Conservation (phyloP, 192 early-diverging fungal genomes). For the Pilobolus umbonatus region DNA sequence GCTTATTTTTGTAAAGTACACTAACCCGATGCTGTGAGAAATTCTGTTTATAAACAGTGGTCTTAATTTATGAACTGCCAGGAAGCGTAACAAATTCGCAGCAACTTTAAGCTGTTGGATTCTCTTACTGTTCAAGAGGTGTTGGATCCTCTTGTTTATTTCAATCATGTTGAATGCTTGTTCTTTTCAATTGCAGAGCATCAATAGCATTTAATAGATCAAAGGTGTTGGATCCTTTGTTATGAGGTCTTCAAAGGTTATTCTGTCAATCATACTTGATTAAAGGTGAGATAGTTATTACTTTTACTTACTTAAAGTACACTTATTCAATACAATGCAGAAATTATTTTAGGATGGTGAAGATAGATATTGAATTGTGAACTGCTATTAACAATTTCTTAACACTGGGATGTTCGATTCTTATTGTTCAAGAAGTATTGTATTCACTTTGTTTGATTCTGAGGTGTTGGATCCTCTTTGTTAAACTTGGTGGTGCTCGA, state of each 20-base stretch:
- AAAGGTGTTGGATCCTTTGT: neutral
- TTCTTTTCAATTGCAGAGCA: conserved; percentile 3
- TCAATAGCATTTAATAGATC: neutral
- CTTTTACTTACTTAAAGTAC: no score
- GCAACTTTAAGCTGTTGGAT: conserved; percentile 13
- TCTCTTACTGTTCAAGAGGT: conserved; percentile 10
- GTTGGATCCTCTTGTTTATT: conserved; percentile 8
- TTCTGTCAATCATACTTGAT: neutral
- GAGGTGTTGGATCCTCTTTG: no score
- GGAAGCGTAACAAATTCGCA: conserved; percentile 14
- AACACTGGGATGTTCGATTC: no score
- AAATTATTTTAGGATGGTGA: no score
- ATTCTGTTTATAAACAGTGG: conserved; percentile 12
- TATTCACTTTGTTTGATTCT: no score
- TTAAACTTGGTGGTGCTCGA: no score
- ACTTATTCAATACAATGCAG: no score
- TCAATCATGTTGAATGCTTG: conserved; percentile 5
- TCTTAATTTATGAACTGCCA: conserved; percentile 12
- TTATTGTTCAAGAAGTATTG: no score
- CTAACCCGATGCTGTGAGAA: conserved; percentile 8
- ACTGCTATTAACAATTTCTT: no score
- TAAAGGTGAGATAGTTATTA: neutral
- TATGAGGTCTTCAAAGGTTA: neutral
- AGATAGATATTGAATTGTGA: no score
- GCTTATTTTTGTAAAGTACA: conserved; percentile 13